Evolutionary conservation across 495 filamentous ascomycete species (phyloP), one percentile per base, ranked within the genome.

Genomic region (Oidiodendron maius): DNA sequence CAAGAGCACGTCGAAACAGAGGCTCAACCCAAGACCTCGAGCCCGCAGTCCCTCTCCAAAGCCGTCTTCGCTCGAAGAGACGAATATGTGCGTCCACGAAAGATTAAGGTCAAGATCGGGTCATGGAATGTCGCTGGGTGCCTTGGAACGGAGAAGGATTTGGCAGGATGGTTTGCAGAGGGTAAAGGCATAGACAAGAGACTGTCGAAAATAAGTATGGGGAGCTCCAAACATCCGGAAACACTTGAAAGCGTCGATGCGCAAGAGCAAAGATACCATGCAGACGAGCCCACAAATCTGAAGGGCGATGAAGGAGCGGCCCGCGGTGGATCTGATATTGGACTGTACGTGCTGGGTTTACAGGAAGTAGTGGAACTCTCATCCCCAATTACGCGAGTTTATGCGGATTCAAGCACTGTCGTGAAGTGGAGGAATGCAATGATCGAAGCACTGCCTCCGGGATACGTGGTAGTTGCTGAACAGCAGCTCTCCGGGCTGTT

Each of bases 111-210:
- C 56, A 96, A 95, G 59, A 71, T 96, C 18, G 93, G 90, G 4
- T 83, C 84, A 1, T 99, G 94, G 94, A 99, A 99, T 65, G 88
- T 96, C 22, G 94, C 89, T 6, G 81, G 85, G 1, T 77, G 83
- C 48, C 75, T 82, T 32, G 86, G 83, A 25, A 91, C 88, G 1
- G 90, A 95, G 62, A 83, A 86, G 52, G 91, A 96, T 62, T 68
- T 96, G 6, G 85, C 78, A 1, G 80, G 75, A 23, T 96, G 91
- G 91, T 94, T 96, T 60, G 74, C 90, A 15, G 71, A 83, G 3
- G 84, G 84, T 3, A 78, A 86, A 55, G 89, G 84, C 4, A 58
- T 90, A 2, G 75, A 80, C 50, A 71, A 81, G 30, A 64, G 66
- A 11, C 59, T 90, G 11, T 73, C 76, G 0, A 76, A 75, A 4